These are phyloP conservation scores for Wallacemonas rigidus DNA, from an alignment of 208 protist species.

Conservation along the genomic window DNA sequence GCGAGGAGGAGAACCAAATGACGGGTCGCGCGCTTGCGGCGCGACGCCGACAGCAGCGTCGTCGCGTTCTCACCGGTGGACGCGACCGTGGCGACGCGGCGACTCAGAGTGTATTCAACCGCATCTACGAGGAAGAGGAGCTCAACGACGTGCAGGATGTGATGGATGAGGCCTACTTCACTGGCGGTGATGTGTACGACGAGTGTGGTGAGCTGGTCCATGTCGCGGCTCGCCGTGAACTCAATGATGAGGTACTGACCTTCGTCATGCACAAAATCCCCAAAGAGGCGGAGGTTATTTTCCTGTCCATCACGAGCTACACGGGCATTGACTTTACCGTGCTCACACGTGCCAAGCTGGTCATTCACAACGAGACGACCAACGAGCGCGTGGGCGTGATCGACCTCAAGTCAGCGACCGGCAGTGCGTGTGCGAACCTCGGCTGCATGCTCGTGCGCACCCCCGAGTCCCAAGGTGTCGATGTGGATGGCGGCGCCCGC, in stretches of 20 bases:
- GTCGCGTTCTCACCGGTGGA: slow-evolving; percentile 19
- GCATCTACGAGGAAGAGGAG: slow-evolving; percentile 74
- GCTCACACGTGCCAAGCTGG: slow-evolving; percentile 39
- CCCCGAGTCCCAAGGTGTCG: slow-evolving; percentile 13
- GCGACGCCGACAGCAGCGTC: slow-evolving; percentile 32
- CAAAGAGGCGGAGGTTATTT: slow-evolving; percentile 60
- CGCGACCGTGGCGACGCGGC: slow-evolving; percentile 34
- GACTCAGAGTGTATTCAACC: slow-evolving; percentile 49
- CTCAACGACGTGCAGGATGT: slow-evolving; percentile 55
- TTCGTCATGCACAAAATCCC: slow-evolving; percentile 83
- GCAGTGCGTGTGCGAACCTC: slow-evolving; percentile 68
- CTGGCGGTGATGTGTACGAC: slow-evolving; percentile 30
- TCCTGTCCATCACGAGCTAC: slow-evolving; percentile 82
- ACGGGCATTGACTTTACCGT: slow-evolving; percentile 65
- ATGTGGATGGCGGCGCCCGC: background rate
- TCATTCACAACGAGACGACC: slow-evolving; percentile 71
- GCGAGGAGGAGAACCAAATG: slow-evolving; percentile 81
- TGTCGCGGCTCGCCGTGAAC: slow-evolving; percentile 35
- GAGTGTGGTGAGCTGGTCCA: slow-evolving; percentile 23
- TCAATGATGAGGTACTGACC: slow-evolving; percentile 74
- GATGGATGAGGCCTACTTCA: slow-evolving; percentile 33
- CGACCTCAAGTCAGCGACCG: slow-evolving; percentile 53
- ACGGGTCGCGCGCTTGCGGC: slow-evolving; percentile 55
- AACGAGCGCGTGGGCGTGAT: slow-evolving; percentile 62
- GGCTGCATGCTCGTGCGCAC: slow-evolving; percentile 68